A percentile compares a stretch with the other conserved stretches of the same genome.
Conservation (phyloP, 2,329 filamentous ascomycete genomes). For the Amauroascus verrucosus region DNA sequence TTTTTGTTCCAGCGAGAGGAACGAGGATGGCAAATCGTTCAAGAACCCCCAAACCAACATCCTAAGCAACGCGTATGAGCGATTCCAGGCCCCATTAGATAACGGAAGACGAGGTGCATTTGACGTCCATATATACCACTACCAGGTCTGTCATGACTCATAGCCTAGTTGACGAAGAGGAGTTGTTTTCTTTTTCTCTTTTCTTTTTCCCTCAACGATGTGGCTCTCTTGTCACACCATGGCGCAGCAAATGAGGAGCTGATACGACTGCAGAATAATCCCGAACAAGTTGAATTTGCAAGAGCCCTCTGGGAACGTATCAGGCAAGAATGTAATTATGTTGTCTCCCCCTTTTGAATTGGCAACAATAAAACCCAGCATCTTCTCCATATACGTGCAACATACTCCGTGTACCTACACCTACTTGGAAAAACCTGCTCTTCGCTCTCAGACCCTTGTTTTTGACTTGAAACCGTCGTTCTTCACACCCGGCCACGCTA, state of each 20-base stretch:
- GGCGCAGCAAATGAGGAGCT: neutral
- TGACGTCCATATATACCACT: conserved; percentile 80
- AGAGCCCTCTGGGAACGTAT: conserved; percentile 66
- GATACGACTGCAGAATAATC: conserved; percentile 39
- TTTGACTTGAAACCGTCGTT: neutral
- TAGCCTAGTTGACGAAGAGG: conserved; percentile 7
- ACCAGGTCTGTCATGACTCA: conserved; percentile 36
- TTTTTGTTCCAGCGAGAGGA: conserved; percentile 40
- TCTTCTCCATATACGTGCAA: neutral
- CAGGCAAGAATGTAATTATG: conserved; percentile 58
- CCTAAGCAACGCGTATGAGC: conserved; percentile 56
- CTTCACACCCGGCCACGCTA: neutral
- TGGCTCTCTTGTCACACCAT: neutral
- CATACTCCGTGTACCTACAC: neutral
- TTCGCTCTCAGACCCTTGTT: neutral
- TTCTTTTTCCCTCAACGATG: neutral
- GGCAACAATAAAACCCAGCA: neutral
- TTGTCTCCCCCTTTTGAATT: neutral
- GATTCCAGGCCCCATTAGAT: conserved; percentile 58
- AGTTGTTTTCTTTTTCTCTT: neutral
- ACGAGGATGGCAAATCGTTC: conserved; percentile 66
- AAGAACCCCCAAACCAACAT: conserved; percentile 53
- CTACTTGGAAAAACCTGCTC: neutral
- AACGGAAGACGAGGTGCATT: conserved; percentile 62
- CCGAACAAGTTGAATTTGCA: conserved; percentile 56